These are phyloP conservation scores for Daldinia caldariorum DNA, from an alignment of 495 filamentous ascomycete species.

Conservation along the genomic window DNA sequence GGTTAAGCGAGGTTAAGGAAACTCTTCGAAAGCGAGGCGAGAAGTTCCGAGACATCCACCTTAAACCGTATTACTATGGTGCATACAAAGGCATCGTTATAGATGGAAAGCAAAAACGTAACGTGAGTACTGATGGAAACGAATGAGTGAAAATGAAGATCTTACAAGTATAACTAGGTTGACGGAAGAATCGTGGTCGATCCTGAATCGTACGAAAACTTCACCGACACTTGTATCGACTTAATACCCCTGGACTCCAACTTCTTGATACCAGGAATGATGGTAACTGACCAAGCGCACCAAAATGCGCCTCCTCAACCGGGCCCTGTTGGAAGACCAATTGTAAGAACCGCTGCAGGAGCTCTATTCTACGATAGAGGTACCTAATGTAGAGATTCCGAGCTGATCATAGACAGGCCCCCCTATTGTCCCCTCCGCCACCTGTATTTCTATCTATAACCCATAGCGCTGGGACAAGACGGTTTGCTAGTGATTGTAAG, in stretches of 20 bases:
- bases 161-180: slow-evolving; percentile 21
- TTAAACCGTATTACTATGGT: slow-evolving; percentile 71
- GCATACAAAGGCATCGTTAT: slow-evolving; percentile 63
- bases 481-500: slow-evolving; percentile 5
- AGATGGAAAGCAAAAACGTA: slow-evolving; percentile 42
- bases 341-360: not conserved
- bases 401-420: not conserved
- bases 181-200: slow-evolving; percentile 44
- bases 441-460: not conserved
- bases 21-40: slow-evolving; percentile 59
- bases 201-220: slow-evolving; percentile 27
- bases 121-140: not conserved
- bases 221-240: slow-evolving; percentile 22
- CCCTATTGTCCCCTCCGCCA: slow-evolving; percentile 2
- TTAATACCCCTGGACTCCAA: slow-evolving; percentile 16
- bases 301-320: not conserved
- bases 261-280: slow-evolving; percentile 27
- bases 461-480: not conserved
- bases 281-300: slow-evolving; percentile 23
- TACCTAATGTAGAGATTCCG: not conserved
- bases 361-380: not conserved
- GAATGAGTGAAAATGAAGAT: not conserved
- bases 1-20: slow-evolving; percentile 52
- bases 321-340: not conserved
- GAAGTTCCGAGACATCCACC: slow-evolving; percentile 55